These are phyloP conservation scores for Colletotrichum australisinense DNA, from an alignment of 2,329 filamentous ascomycete species.

Conservation along the genomic window DNA sequence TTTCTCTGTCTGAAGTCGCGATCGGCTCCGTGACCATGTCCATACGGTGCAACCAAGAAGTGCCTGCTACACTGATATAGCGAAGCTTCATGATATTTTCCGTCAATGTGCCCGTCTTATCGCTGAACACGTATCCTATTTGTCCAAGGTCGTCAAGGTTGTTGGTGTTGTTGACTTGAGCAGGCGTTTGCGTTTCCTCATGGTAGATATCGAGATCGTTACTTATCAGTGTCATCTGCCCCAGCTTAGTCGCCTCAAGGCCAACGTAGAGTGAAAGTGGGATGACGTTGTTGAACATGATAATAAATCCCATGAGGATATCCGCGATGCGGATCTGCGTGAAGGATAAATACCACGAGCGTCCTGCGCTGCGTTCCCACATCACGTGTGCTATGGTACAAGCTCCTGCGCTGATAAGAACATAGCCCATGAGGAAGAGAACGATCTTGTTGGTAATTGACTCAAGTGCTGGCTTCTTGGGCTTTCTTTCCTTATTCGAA, in stretches of 20 bases:
- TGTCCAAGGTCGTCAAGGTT: conserved; percentile 95
- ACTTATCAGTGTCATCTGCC: conserved; percentile 81
- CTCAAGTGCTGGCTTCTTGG: conserved; percentile 85
- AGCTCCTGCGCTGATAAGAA: conserved; percentile 80
- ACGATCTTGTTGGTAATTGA: conserved; percentile 83
- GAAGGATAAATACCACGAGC: conserved; percentile 81
- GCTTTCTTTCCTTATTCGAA: conserved; percentile 85
- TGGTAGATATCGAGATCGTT: conserved; percentile 92
- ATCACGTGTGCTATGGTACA: conserved; percentile 86
- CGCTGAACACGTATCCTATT: conserved; percentile 89
- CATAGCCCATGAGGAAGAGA: conserved; percentile 81
- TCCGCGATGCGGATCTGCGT: conserved; percentile 80
- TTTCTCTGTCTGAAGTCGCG: conserved; percentile 49
- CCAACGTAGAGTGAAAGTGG: conserved; percentile 91
- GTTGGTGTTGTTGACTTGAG: conserved; percentile 90
- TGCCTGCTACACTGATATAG: conserved; percentile 89
- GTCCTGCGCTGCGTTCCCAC: conserved; percentile 77
- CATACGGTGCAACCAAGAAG: conserved; percentile 85
- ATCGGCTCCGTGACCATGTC: conserved; percentile 69
- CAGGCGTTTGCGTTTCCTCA: conserved; percentile 82
- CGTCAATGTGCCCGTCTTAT: conserved; percentile 94
- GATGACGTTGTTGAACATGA: conserved; percentile 97
- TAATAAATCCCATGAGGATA: conserved; percentile 89
- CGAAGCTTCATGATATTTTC: conserved; percentile 97
- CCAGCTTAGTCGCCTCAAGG: conserved; percentile 86